Conservation (phyloP, 768 basidiomycete genomes). For the Mycena pura region DNA sequence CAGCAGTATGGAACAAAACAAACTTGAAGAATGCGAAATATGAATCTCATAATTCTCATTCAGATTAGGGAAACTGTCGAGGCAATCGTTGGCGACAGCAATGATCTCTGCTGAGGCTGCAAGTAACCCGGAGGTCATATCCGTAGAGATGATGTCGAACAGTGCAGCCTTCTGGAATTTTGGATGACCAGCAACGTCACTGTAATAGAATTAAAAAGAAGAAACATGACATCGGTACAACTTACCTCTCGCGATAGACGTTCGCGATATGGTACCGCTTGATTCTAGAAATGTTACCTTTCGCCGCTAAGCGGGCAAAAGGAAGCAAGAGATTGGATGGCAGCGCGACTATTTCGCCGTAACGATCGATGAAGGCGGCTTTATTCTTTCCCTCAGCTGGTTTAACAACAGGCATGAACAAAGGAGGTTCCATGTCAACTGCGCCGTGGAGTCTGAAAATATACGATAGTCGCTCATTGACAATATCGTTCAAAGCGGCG, state of each 20-base stretch:
- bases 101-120: conserved; percentile 81
- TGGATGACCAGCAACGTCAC: conserved; percentile 75
- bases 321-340: conserved; percentile 77
- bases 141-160: conserved; percentile 85
- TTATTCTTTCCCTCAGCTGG: conserved; percentile 68
- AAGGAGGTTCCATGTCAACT: conserved; percentile 82
- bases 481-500: conserved; percentile 72
- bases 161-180: conserved; percentile 75
- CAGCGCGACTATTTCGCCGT: conserved; percentile 76
- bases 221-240: not conserved
- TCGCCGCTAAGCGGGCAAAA: conserved; percentile 85
- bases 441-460: conserved; percentile 92
- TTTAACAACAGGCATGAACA: conserved; percentile 78
- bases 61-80: conserved; percentile 77
- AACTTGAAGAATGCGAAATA: conserved; percentile 80
- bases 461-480: conserved; percentile 75
- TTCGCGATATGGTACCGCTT: conserved; percentile 85
- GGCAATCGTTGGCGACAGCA: conserved; percentile 66
- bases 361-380: conserved; percentile 79
- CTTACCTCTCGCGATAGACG: conserved; percentile 72
- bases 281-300: conserved; percentile 68
- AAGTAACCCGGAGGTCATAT: conserved; percentile 64
- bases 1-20: conserved; percentile 28
- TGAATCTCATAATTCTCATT: conserved; percentile 74
- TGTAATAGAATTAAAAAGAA: conserved; percentile 33